A percentile compares a stretch with the other conserved stretches of the same genome.
Conservation (phyloP, 495 filamentous ascomycete genomes). For the Bathelium albidoporum region DNA sequence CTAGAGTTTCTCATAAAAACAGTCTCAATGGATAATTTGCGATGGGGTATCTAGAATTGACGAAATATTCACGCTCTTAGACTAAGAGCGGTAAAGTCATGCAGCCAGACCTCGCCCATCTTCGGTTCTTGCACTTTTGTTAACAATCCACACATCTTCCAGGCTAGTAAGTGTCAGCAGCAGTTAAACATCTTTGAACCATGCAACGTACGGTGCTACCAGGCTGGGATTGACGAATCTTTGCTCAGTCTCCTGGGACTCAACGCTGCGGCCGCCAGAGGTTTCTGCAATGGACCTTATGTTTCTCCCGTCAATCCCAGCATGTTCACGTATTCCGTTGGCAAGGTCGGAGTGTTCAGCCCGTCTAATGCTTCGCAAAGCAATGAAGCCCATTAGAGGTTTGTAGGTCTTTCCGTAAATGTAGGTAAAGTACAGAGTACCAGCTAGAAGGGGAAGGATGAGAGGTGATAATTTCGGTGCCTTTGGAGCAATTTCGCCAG, state of each 20-base stretch:
- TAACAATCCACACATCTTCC: constrained; percentile 30
- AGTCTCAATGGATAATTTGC: too few species aligned
- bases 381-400: constrained; percentile 84
- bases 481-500: constrained; percentile 71
- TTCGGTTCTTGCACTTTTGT: constrained; percentile 22
- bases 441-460: constrained; percentile 62
- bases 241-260: constrained; percentile 52
- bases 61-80: background rate
- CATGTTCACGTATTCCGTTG: constrained; percentile 12
- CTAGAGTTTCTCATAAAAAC: too few species aligned
- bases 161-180: constrained; percentile 17
- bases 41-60: background rate
- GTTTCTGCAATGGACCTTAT: constrained; percentile 5
- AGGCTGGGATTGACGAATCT: constrained; percentile 68
- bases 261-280: constrained; percentile 44
- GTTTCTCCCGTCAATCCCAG: constrained; percentile 3
- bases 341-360: constrained; percentile 34
- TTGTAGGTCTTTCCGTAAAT: constrained; percentile 65
- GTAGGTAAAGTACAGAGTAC: constrained; percentile 77
- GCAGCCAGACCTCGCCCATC: background rate
- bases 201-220: constrained; percentile 46
- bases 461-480: constrained; percentile 61
- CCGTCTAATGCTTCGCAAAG: constrained; percentile 68
- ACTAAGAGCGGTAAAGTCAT: background rate
- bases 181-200: background rate